Conservation (phyloP, 129 eudicot species). For the Helichrysum umbraculigerum region DNA sequence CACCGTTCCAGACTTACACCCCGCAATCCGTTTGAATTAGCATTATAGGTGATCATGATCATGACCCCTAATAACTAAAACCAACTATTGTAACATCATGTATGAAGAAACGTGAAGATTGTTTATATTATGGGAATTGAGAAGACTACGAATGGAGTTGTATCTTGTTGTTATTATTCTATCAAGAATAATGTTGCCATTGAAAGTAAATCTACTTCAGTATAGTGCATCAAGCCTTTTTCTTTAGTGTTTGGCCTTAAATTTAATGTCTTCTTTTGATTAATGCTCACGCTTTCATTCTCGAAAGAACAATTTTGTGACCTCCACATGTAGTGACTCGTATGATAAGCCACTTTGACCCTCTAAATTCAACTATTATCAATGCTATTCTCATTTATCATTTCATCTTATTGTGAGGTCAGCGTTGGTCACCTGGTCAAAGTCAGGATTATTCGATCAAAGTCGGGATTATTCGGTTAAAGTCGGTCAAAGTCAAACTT, state of each 20-base stretch:
- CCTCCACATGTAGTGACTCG: neutral
- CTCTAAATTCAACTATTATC: neutral
- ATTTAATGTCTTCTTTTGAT: too few relatives aligned
- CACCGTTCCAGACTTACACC: too few relatives aligned
- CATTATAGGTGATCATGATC: neutral
- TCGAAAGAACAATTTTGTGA: neutral
- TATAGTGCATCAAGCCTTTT: neutral
- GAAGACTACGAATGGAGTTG: neutral
- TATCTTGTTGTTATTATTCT: neutral
- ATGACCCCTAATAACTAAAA: neutral
- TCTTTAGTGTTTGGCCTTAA: too few relatives aligned
- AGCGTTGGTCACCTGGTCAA: too few relatives aligned
- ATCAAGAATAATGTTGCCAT: neutral
- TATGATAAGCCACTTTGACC: conserved; percentile 3
- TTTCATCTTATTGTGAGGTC: neutral
- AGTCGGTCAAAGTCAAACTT: too few relatives aligned
- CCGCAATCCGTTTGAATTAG: too few relatives aligned
- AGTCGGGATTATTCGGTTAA: too few relatives aligned
- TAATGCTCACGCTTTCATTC: too few relatives aligned
- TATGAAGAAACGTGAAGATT: conserved; percentile 1
- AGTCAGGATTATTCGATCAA: too few relatives aligned
- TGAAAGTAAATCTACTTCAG: neutral
- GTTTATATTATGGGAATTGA: conserved; percentile 9
- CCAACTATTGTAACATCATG: conserved; percentile 8
- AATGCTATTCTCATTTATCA: neutral